Conservation (phyloP, 352 stramenopile genomes). For the Pythium diclinum region DNA sequence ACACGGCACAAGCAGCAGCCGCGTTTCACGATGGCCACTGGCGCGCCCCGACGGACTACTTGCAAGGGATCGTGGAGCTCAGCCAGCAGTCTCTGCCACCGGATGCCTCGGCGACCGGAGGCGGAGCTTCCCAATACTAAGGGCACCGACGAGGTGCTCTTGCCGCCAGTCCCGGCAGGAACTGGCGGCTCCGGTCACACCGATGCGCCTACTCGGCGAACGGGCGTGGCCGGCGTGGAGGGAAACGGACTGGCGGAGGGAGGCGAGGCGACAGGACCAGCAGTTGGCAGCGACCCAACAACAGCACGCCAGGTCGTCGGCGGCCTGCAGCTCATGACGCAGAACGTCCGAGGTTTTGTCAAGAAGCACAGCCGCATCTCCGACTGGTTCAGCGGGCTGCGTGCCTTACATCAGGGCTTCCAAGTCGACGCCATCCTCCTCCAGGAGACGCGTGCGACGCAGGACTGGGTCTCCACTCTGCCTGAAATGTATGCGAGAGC, state of each 20-base stretch:
- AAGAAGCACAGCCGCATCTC: not conserved
- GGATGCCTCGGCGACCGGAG: not conserved
- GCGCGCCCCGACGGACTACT: not conserved
- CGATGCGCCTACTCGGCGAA: no score
- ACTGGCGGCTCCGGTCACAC: not conserved
- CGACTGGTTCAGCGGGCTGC: constrained; percentile 12
- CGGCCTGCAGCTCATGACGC: constrained; percentile 5
- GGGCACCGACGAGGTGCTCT: constrained; percentile 5
- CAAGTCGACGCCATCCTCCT: constrained; percentile 6
- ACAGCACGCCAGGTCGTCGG: no score
- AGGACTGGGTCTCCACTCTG: not conserved
- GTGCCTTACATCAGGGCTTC: not conserved
- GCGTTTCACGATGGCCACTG: not conserved
- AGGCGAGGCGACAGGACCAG: not conserved
- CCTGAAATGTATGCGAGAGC: not conserved
- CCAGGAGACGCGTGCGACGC: constrained; percentile 5
- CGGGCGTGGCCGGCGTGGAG: no score
- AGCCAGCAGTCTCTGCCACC: not conserved
- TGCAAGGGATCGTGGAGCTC: not conserved
- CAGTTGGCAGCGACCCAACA: not conserved
- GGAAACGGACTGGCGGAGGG: no score
- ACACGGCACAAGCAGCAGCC: not conserved
- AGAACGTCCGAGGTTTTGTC: constrained; percentile 8
- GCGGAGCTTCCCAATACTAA: not conserved
- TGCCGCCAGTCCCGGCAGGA: not conserved